phyloP scores from a whole-genome alignment of 495 filamentous ascomycete genomes.

The Massariosphaeria phaeospora region DNA sequence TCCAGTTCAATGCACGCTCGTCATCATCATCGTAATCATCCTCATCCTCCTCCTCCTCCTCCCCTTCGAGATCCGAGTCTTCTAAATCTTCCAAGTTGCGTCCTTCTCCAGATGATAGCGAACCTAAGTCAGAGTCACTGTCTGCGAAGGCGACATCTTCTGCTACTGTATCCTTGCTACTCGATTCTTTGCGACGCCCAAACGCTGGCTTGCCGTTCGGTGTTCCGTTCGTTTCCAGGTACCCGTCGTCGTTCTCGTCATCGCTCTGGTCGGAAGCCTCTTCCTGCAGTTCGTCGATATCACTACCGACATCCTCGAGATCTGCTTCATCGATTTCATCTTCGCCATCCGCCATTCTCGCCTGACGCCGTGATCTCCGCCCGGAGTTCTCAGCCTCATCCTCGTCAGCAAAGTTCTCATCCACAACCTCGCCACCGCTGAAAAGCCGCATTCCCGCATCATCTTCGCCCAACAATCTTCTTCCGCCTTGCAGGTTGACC shows the following conservation, averaged over 20 bases:
- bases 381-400: slow-evolving; percentile 52
- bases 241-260: slow-evolving; percentile 51
- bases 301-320: slow-evolving; percentile 38
- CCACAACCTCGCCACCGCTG: slow-evolving; percentile 64
- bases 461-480: slow-evolving; percentile 73
- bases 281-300: slow-evolving; percentile 50
- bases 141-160: slow-evolving; percentile 79
- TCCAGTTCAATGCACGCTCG: slow-evolving; percentile 69
- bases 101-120: slow-evolving; percentile 66
- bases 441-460: slow-evolving; percentile 80
- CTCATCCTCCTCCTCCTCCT: slow-evolving; percentile 35
- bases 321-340: slow-evolving; percentile 46
- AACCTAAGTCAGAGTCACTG: slow-evolving; percentile 91
- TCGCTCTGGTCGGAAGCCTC: slow-evolving; percentile 54
- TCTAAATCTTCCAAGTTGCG: slow-evolving; percentile 57
- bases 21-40: slow-evolving; percentile 56
- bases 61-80: slow-evolving; percentile 47
- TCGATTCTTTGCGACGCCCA: slow-evolving; percentile 46
- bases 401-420: slow-evolving; percentile 52
- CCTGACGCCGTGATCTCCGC: slow-evolving; percentile 63
- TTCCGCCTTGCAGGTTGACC: slow-evolving; percentile 78
- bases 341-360: slow-evolving; percentile 58
- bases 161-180: slow-evolving; percentile 47
- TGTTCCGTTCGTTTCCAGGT: slow-evolving; percentile 43
- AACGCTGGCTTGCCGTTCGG: slow-evolving; percentile 42